phyloP scores from a whole-genome alignment of 73 alveolate species.

The Paramecium tetraurelia region DNA sequence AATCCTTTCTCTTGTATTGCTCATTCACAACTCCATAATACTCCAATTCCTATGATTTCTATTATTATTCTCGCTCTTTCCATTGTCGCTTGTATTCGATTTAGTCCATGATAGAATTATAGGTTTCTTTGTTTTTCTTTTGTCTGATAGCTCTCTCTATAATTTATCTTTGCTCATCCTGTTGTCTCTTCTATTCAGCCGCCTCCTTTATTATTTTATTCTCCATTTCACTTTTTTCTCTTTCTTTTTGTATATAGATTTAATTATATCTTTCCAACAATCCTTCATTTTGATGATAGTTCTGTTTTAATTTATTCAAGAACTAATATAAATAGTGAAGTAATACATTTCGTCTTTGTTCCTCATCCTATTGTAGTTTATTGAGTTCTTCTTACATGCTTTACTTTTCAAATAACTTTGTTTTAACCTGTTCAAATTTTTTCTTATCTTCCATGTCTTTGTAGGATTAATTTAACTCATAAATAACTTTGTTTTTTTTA shows the following conservation, averaged over 20 bases:
- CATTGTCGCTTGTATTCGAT: neutral
- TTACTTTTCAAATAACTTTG: neutral
- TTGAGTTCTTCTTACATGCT: neutral
- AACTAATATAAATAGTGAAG: neutral
- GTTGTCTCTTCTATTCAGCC: neutral
- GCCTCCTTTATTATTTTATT: neutral
- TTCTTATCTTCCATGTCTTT: neutral
- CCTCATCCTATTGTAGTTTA: neutral
- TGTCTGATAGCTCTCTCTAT: neutral
- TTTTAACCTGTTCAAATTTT: neutral
- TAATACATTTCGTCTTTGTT: neutral
- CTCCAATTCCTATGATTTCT: neutral
- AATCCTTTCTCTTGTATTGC: neutral
- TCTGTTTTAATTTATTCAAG: neutral
- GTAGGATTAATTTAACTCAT: neutral
- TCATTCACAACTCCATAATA: neutral
- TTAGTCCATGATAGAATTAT: neutral
- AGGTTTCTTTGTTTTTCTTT: neutral
- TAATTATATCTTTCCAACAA: neutral
- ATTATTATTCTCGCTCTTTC: neutral
- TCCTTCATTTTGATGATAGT: neutral
- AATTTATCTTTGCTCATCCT: neutral
- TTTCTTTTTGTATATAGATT: neutral
- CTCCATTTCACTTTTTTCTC: neutral
- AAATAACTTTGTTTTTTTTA: neutral